phyloP scores from a whole-genome alignment of 169 alveolate species.

The Eimeria acervulina region DNA sequence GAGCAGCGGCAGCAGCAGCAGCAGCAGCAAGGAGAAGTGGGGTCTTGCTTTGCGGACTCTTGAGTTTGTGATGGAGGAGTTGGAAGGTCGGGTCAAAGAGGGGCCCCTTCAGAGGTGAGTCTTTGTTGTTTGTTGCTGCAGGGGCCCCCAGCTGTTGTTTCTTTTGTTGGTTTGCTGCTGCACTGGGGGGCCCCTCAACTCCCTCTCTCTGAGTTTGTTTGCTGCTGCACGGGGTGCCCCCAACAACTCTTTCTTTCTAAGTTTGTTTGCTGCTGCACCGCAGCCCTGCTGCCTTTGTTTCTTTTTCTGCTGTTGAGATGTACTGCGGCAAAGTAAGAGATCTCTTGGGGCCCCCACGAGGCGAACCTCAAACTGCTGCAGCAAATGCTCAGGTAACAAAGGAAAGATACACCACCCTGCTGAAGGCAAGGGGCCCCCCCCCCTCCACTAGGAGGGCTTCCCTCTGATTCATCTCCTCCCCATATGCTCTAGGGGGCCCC shows the following conservation, averaged over 20 bases:
- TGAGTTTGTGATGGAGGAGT: conserved; percentile 25
- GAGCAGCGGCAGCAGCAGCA: background rate
- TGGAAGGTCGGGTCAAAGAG: background rate
- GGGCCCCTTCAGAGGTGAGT: background rate
- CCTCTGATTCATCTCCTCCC: too few relatives aligned
- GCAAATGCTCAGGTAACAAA: background rate
- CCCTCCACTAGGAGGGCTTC: background rate
- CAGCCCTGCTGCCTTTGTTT: background rate
- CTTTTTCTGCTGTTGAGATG: conserved; percentile 26
- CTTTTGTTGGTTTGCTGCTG: conserved; percentile 33
- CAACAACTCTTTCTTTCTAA: background rate
- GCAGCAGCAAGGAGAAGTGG: conserved; percentile 12
- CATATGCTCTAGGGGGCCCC: background rate
- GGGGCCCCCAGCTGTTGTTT: background rate
- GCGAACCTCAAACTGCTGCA: background rate
- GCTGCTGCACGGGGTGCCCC: background rate
- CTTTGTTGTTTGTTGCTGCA: background rate
- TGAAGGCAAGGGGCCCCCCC: background rate
- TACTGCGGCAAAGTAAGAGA: conserved; percentile 36
- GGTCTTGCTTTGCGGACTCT: conserved; percentile 16
- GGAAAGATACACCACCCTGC: too few relatives aligned
- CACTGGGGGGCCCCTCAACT: background rate
- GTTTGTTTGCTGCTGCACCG: background rate
- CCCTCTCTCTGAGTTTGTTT: background rate
- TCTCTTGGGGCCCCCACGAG: conserved; percentile 36